Base-by-base conservation (phyloP, 345 rosid genomes). In the Eucalyptus camaldulensis region DNA sequence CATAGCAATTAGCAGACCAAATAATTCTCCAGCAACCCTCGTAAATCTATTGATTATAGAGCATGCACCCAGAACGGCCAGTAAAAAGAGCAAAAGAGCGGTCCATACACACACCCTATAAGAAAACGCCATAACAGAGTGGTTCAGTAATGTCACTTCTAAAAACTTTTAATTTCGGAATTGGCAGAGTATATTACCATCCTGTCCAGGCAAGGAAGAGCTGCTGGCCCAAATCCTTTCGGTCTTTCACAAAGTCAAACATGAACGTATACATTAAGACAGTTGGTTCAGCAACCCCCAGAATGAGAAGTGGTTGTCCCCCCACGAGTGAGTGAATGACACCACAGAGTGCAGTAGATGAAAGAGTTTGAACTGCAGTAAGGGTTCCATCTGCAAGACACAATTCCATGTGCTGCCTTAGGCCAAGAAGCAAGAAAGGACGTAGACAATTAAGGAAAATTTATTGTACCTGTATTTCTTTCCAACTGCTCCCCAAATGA, bases 201-300 rank as follows among this genome's bases (percentile, higher is more conserved):
- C 94, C 96, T 85, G 95, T 92, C 96, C 96, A 94, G 62, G 96
- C 96, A 87, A 94, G 92, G 92, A 94, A 94, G 54, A 94, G 94
- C n/a, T 92, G 76, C 88, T 90, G 92, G 69, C 95, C 96, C 91
- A 94, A 91, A 90, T 94, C 95, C 87, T 93, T 93, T 86, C 93
- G 91, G 87, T 93, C 96, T 92, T 94, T 94, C 8, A 88, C 95
- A 91, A 94, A 94, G 88, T 92, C 89, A 91, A 93, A 94, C 96
- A 94, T 94, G 90, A 94, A 94, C 43, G 94, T 93, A 53, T 94
- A 94, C 96, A 93, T 94, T 91, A 94, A 87, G 65, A 94, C 96
- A 11, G 95, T 94, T 88, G 96, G 96, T 89, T 94, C 96, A 85
- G 96, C 96, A 45, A 94, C 96, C 72, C 96, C 96, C 4, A 94